Conservation (phyloP, 2,329 filamentous ascomycete species). For the Rhynchosporium graminicola region DNA sequence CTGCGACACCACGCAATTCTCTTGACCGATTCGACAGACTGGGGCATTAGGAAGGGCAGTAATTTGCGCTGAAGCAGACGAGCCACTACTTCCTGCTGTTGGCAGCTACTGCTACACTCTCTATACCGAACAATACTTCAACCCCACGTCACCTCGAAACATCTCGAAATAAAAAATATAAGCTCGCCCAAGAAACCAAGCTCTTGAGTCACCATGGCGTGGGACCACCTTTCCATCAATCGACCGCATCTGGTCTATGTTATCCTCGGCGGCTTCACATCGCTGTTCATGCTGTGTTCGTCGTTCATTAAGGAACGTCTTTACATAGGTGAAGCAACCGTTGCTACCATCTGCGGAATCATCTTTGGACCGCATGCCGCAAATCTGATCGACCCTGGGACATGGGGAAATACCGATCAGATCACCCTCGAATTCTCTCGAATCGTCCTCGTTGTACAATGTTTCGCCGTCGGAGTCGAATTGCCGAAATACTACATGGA, state of each 20-base stretch:
- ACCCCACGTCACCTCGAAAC: constrained; percentile 10
- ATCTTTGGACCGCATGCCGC: constrained; percentile 87
- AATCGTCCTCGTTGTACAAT: constrained; percentile 87
- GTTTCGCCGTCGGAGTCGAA: constrained; percentile 77
- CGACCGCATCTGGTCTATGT: constrained; percentile 97
- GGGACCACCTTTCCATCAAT: constrained; percentile 82
- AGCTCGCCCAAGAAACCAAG: constrained; percentile 13
- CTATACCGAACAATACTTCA: background rate
- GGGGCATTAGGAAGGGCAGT: constrained; percentile 33
- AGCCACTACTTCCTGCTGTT: background rate
- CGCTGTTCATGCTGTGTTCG: constrained; percentile 96
- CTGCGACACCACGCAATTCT: constrained; percentile 41
- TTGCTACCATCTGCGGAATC: constrained; percentile 84
- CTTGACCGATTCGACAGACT: constrained; percentile 40
- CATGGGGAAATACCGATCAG: constrained; percentile 83
- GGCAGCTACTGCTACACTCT: background rate
- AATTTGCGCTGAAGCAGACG: constrained; percentile 24
- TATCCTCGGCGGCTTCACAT: constrained; percentile 96
- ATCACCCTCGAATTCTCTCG: constrained; percentile 88
- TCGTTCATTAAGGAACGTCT: constrained; percentile 97
- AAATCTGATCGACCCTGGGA: constrained; percentile 72
- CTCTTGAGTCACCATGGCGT: constrained; percentile 59
- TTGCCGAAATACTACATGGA: constrained; percentile 97
- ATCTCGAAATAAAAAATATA: constrained; percentile 1
- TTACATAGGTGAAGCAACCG: constrained; percentile 97